Evolutionary conservation across 139 green algal species (phyloP).

Genomic region (Pycnococcus provasolii): DNA sequence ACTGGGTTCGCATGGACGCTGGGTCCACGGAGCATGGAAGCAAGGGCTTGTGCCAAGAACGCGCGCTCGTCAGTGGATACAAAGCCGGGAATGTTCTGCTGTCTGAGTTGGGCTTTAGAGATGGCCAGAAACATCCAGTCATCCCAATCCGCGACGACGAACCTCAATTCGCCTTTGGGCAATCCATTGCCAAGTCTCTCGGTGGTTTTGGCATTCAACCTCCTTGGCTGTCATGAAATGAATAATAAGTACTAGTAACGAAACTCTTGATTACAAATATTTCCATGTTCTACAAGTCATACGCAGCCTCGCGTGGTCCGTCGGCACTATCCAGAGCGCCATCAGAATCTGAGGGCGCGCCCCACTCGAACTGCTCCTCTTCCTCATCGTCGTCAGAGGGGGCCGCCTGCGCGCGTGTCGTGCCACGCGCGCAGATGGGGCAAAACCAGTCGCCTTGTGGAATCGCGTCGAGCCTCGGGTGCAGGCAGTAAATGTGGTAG

Average conservation of each 20-base stretch:
- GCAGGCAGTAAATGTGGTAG: slow-evolving; percentile 18
- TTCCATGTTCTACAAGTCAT: no score
- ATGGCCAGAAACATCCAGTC: slow-evolving; percentile 7
- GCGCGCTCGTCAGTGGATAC: slow-evolving; percentile 24
- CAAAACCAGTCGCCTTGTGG: slow-evolving; percentile 26
- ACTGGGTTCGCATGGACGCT: slow-evolving; percentile 31
- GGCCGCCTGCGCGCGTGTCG: no score
- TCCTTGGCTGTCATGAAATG: no score
- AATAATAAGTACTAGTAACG: no score
- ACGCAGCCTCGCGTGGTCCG: no score
- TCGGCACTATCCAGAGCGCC: no score
- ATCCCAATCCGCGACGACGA: slow-evolving; percentile 28
- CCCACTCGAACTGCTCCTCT: no score
- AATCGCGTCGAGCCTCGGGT: slow-evolving; percentile 1
- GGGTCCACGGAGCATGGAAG: slow-evolving; percentile 21
- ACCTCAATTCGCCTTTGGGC: slow-evolving; percentile 18
- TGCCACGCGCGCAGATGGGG: slow-evolving; percentile 5
- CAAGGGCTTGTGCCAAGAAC: slow-evolving; percentile 31
- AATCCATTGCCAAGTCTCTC: slow-evolving; percentile 12
- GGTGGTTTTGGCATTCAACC: no score
- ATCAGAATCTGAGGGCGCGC: no score
- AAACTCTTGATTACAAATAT: no score
- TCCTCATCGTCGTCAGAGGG: no score
- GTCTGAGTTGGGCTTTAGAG: not conserved
- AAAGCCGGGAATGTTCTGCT: slow-evolving; percentile 22